A percentile compares a stretch with the other conserved stretches of the same genome.
Evolutionary conservation across 345 rosid genomes (phyloP).

Genomic region (Linum tenue): DNA sequence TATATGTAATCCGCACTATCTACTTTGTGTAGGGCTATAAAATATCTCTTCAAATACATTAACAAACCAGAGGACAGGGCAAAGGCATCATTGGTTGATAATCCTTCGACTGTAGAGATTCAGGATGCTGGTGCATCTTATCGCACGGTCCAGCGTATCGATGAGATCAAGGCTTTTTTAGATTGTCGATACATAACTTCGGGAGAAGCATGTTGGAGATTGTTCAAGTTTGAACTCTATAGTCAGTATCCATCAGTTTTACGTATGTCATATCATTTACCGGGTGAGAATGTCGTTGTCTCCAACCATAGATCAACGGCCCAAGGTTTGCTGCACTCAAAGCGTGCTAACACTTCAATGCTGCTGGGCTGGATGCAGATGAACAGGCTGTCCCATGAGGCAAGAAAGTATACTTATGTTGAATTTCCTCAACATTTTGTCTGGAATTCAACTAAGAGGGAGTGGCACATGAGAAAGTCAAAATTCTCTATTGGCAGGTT

Average conservation of each 20-base stretch:
- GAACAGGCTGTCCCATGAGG: not conserved
- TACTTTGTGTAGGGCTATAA: not conserved
- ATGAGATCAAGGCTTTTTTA: constrained; percentile 4
- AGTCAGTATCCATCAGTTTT: not conserved
- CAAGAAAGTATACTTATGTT: not conserved
- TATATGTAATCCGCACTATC: no score
- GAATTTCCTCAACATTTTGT: constrained; percentile 8
- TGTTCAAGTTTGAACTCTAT: constrained; percentile 7
- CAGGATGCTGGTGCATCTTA: no score
- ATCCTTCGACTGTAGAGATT: no score
- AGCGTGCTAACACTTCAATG: not conserved
- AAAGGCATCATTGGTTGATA: no score
- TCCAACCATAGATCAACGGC: not conserved
- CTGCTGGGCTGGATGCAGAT: constrained; percentile 8
- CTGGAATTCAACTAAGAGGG: not conserved
- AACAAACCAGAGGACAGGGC: not conserved
- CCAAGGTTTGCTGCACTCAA: not conserved
- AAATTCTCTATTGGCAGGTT: constrained; percentile 2
- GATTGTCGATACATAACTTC: constrained; percentile 10
- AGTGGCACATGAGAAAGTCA: not conserved
- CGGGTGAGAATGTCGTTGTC: not conserved
- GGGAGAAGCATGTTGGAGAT: constrained; percentile 11
- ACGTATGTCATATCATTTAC: not conserved
- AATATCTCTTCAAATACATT: constrained; percentile 1
- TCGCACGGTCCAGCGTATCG: not conserved